Evolutionary conservation across 148 eudicot genomes (phyloP), one percentile per base, ranked within the genome.

Genomic region (Rhododendron vialii): DNA sequence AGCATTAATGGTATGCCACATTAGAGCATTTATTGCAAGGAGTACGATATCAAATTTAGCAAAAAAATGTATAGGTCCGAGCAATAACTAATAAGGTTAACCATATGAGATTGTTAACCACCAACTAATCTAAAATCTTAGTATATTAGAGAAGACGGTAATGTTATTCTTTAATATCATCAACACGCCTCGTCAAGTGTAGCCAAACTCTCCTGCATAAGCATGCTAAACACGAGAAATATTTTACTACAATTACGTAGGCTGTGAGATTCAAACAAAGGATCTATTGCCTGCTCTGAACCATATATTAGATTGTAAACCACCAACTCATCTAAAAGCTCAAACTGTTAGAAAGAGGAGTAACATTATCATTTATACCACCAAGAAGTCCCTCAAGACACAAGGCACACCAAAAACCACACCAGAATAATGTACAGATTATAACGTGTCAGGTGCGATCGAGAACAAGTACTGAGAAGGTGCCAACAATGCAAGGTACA

Each of bases 11-110:
- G 74, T 69, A 69, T 69, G 36, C 3, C 75, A 69, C 17, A 4
- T 69, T 69, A 69, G 35, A 26, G 76, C 81, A 20, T 79, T 85
- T 80, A 81, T 81, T 83, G 65, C 84, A 86, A 84, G 77, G 59
- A 86, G 71, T 71, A 80, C 15, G 35, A 47, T 78, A 43, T 74
- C 18, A 17, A 77, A 17, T 36, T 57, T 81, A 43, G 38, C 55
- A 43, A 35, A 47, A 74, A 81, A 63, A 69, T 2, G 20, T 15
- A 14, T 14, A 53, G 59, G 20, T 15, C 15, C 14, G 20, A 53
- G 59, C 59, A 53, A 38, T n/a, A 78, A n/a, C 61, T 84, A 43
- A 51, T 8, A 18, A 20, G 63, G 33, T 84, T 36, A 80, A 71
- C 26, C 9, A 26, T 48, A 47, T 7, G 2, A 38, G 71, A 63